Conservation (phyloP, 1,284 basidiomycete genomes). For the Austropuccinia psidii region DNA sequence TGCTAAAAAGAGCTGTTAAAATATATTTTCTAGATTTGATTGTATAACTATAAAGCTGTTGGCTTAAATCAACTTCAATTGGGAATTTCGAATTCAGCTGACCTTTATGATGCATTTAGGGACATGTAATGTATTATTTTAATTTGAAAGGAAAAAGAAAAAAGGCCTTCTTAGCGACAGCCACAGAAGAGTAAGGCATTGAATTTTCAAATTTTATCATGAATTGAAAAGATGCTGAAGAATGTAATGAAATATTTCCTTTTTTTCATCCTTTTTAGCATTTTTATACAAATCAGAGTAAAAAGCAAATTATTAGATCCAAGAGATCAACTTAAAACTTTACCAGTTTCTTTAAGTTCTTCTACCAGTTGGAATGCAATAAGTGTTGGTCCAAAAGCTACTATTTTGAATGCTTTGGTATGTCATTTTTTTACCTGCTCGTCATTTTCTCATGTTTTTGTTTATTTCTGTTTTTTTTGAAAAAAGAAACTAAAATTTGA, state of each 20-base stretch:
- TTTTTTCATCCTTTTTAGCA: not conserved
- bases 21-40: not conserved
- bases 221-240: not conserved
- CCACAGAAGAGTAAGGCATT: not conserved
- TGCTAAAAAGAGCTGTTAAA: not conserved
- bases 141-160: constrained; percentile 2
- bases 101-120: too few species aligned
- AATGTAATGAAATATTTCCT: too few species aligned
- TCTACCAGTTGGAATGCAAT: constrained; percentile 1
- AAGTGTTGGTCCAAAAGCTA: not conserved
- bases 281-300: not conserved
- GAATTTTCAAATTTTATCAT: not conserved
- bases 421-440: not conserved
- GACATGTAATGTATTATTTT: constrained; percentile 14
- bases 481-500: not conserved
- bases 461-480: not conserved
- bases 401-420: not conserved
- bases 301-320: not conserved
- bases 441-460: too few species aligned
- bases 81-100: not conserved
- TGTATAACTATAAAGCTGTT: not conserved
- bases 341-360: not conserved
- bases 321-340: not conserved
- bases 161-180: not conserved
- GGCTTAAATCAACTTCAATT: not conserved